Evolutionary conservation across 345 rosid genomes (phyloP).

Genomic region (Chamaenerion angustifolium): DNA sequence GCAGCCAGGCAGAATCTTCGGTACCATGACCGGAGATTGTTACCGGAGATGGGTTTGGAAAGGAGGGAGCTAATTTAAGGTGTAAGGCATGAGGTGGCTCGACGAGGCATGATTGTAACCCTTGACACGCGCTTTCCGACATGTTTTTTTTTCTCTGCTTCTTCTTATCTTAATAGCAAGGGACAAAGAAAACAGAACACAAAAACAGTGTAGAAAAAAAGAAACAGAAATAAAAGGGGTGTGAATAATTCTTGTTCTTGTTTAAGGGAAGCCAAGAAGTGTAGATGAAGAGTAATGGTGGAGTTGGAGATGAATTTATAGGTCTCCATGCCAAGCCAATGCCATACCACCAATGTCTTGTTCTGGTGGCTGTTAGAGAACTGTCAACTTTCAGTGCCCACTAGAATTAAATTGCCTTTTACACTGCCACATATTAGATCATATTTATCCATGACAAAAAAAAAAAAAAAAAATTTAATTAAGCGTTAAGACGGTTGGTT

Average conservation of each 20-base stretch:
- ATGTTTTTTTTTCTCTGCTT: not conserved
- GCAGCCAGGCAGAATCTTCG: constrained; percentile 7
- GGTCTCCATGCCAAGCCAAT: not conserved
- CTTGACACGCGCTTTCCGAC: constrained; percentile 34
- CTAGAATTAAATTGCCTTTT: not conserved
- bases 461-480: too few relatives aligned
- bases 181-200: not conserved
- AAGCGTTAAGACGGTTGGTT: too few relatives aligned
- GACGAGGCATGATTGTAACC: constrained; percentile 36
- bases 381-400: not conserved
- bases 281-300: too few relatives aligned
- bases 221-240: not conserved
- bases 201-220: too few relatives aligned
- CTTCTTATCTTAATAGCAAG: not conserved
- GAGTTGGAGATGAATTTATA: not conserved
- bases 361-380: not conserved
- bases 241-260: too few relatives aligned
- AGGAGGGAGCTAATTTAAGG: constrained; percentile 34
- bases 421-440: constrained; percentile 2
- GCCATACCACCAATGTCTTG: too few relatives aligned
- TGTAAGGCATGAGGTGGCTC: constrained; percentile 20
- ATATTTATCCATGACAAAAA: too few relatives aligned
- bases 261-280: too few relatives aligned
- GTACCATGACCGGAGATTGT: not conserved
- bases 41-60: too few relatives aligned